Percentiles rank a stretch among this genome's conserved stretches.
phyloP scores from a whole-genome alignment of 1,284 basidiomycete species.

The Apiotrichum siamense region DNA sequence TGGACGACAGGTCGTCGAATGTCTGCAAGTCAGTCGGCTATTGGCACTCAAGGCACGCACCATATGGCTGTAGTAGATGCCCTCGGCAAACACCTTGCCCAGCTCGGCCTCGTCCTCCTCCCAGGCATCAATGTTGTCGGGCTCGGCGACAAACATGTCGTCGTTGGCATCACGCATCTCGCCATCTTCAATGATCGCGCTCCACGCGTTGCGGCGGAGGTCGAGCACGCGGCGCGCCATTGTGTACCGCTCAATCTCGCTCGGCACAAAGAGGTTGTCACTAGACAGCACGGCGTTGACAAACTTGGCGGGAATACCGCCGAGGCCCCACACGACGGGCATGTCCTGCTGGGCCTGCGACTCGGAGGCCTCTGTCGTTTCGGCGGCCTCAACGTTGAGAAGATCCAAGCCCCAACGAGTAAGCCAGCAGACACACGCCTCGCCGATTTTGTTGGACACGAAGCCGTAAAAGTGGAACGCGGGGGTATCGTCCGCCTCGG shows the following conservation, averaged over 20 bases:
- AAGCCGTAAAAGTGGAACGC: constrained; percentile 65
- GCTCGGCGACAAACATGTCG: neutral
- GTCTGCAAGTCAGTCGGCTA: constrained; percentile 48
- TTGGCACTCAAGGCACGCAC: constrained; percentile 48
- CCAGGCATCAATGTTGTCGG: constrained; percentile 28
- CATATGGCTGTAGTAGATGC: constrained; percentile 86
- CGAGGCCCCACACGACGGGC: constrained; percentile 60
- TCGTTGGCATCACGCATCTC: neutral
- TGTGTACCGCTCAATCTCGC: constrained; percentile 73
- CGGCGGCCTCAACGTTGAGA: constrained; percentile 60
- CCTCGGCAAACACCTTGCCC: constrained; percentile 64
- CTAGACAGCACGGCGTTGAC: constrained; percentile 66
- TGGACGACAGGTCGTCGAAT: constrained; percentile 66
- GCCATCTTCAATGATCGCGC: constrained; percentile 14
- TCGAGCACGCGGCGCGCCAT: constrained; percentile 71
- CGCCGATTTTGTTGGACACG: constrained; percentile 81
- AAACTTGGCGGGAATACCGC: constrained; percentile 67
- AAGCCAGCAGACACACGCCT: constrained; percentile 82
- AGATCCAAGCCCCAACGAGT: constrained; percentile 78
- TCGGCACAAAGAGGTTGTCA: constrained; percentile 71
- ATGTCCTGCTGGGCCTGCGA: neutral
- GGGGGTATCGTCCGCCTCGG: neutral
- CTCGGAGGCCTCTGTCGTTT: neutral
- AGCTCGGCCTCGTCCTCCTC: constrained; percentile 49
- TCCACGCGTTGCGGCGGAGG: constrained; percentile 54